Evolutionary conservation across 805 yeast species (phyloP).

Genomic region (Kazachstania martiniae): DNA sequence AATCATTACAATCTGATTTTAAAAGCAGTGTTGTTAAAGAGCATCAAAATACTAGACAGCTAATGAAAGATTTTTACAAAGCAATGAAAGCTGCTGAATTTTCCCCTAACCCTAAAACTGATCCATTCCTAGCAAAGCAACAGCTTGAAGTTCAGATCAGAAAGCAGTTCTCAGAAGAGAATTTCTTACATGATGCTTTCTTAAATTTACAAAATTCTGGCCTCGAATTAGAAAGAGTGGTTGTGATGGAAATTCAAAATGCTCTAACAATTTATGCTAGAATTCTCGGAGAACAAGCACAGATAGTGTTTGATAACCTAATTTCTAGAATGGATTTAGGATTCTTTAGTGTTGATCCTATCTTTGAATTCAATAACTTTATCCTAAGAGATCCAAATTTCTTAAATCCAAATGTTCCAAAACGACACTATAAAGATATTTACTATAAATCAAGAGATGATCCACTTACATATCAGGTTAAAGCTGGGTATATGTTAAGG

Average conservation of each 20-base stretch:
- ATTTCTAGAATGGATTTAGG: constrained; percentile 56
- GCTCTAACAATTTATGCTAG: constrained; percentile 64
- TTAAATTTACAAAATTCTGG: constrained; percentile 80
- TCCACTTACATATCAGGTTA: constrained; percentile 52
- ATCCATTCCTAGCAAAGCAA: constrained; percentile 70
- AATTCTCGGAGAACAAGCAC: constrained; percentile 60
- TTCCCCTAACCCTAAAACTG: constrained; percentile 38
- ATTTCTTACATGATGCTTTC: constrained; percentile 78
- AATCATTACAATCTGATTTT: constrained; percentile 72
- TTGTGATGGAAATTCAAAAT: constrained; percentile 74
- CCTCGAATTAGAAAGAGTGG: constrained; percentile 76
- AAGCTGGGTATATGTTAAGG: constrained; percentile 75
- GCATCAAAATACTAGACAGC: constrained; percentile 48
- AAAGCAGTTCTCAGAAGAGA: constrained; percentile 71
- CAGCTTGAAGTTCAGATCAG: constrained; percentile 66
- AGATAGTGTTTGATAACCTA: constrained; percentile 52
- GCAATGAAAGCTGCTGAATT: constrained; percentile 51
- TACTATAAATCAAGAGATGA: constrained; percentile 57
- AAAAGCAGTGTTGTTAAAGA: constrained; percentile 63
- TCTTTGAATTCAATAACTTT: constrained; percentile 82
- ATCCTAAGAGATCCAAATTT: constrained; percentile 61
- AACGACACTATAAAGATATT: constrained; percentile 51
- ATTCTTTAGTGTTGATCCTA: constrained; percentile 64
- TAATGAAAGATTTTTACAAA: constrained; percentile 41
- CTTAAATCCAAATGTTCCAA: constrained; percentile 48